phyloP scores from a whole-genome alignment of 257 asterid species.

The Nicotiana paniculata region DNA sequence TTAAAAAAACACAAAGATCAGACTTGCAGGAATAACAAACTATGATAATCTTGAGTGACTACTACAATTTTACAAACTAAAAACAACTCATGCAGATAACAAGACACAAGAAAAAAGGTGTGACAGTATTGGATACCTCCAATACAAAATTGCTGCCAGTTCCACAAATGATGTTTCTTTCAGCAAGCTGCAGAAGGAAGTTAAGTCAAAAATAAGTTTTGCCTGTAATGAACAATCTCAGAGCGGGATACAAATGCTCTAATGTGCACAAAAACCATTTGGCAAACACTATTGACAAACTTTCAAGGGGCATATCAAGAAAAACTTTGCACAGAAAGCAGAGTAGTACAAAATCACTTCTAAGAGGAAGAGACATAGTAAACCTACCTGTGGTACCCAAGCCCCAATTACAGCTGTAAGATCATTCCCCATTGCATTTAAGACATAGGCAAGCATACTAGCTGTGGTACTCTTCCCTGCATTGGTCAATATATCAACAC shows the following conservation, averaged over 20 bases:
- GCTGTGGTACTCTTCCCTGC: constrained; percentile 37
- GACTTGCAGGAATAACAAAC: not conserved
- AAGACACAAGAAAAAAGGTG: not conserved
- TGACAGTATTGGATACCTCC: constrained; percentile 25
- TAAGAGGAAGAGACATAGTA: not conserved
- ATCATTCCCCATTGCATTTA: constrained; percentile 34
- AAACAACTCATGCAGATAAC: not conserved
- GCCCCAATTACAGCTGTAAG: constrained; percentile 40
- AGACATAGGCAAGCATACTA: constrained; percentile 34
- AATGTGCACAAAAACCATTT: not conserved
- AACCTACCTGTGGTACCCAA: constrained; percentile 33
- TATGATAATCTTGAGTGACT: not conserved
- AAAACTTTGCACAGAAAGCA: not conserved
- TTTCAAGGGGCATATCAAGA: not conserved
- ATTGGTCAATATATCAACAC: not conserved
- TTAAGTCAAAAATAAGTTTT: not conserved
- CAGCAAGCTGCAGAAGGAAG: constrained; percentile 27
- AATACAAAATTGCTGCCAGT: constrained; percentile 24
- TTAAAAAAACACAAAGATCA: not conserved
- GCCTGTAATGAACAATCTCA: not conserved
- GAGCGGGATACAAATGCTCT: not conserved
- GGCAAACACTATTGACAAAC: not conserved
- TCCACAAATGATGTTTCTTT: constrained; percentile 29
- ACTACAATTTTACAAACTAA: not conserved
- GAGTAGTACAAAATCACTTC: not conserved